Evolutionary conservation across 1,139 yeast species (phyloP).

Genomic region (Yamadazyma triangularis): DNA sequence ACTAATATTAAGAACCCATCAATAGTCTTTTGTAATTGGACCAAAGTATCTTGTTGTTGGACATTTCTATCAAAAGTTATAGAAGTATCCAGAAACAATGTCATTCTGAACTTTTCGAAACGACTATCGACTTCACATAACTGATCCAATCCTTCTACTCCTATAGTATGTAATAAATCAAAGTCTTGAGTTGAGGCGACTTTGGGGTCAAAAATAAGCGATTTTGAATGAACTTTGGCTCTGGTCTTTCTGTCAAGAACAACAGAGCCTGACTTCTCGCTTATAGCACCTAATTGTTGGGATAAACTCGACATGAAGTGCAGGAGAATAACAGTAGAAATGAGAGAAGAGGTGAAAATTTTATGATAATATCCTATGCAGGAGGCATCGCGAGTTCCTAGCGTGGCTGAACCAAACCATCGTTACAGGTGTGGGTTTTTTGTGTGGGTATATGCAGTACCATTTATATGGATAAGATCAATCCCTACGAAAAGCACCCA

Average conservation of each 20-base stretch:
- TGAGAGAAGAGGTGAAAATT: too few relatives aligned
- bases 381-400: constrained; percentile 3
- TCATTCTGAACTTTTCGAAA: constrained; percentile 61
- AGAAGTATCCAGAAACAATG: constrained; percentile 80
- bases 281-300: constrained; percentile 73
- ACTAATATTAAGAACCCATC: constrained; percentile 67
- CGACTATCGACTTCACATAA: constrained; percentile 68
- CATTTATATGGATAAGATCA: too few relatives aligned
- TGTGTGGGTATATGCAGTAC: too few relatives aligned
- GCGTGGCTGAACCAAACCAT: background rate
- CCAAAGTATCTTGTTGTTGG: constrained; percentile 70
- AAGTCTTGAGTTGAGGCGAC: constrained; percentile 92
- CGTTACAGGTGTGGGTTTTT: too few relatives aligned
- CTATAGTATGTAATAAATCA: constrained; percentile 70
- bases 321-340: background rate
- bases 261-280: constrained; percentile 62
- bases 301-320: constrained; percentile 80
- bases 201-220: constrained; percentile 80
- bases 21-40: constrained; percentile 69
- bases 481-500: too few relatives aligned
- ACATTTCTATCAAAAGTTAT: constrained; percentile 74
- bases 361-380: constrained; percentile 5
- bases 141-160: constrained; percentile 74
- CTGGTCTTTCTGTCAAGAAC: constrained; percentile 85
- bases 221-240: constrained; percentile 82